A percentile compares a stretch with the other conserved stretches of the same genome.
phyloP scores from a whole-genome alignment of 768 basidiomycete species.

The Gymnopilus dilepis region DNA sequence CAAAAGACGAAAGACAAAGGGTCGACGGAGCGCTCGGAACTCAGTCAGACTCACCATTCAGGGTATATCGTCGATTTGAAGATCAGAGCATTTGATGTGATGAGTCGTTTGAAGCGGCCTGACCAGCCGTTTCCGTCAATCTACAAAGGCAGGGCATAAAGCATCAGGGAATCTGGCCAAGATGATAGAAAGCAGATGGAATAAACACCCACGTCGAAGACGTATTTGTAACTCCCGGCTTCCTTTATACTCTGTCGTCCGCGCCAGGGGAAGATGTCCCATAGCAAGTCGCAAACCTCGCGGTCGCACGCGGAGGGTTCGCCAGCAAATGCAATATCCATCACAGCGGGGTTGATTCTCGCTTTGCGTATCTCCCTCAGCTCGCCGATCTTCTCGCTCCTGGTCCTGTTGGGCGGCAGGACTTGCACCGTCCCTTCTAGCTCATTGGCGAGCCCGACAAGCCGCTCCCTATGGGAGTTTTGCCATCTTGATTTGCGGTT shows the following conservation, averaged over 20 bases:
- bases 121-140: slow-evolving; percentile 75
- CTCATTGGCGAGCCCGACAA: slow-evolving; percentile 50
- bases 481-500: slow-evolving; percentile 48
- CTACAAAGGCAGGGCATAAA: slow-evolving; percentile 30
- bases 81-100: slow-evolving; percentile 64
- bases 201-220: slow-evolving; percentile 53
- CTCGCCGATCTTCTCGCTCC: slow-evolving; percentile 38
- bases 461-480: slow-evolving; percentile 52
- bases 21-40: background rate
- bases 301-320: slow-evolving; percentile 46
- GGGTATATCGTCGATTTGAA: slow-evolving; percentile 78
- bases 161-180: background rate
- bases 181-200: background rate
- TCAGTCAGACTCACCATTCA: slow-evolving; percentile 61
- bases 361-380: slow-evolving; percentile 40
- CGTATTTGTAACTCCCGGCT: slow-evolving; percentile 65
- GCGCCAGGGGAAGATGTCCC: slow-evolving; percentile 55
- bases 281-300: slow-evolving; percentile 47
- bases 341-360: slow-evolving; percentile 54
- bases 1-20: background rate
- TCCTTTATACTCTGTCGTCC: slow-evolving; percentile 47
- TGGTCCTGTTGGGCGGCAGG: slow-evolving; percentile 36
- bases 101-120: slow-evolving; percentile 67
- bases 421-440: slow-evolving; percentile 45
- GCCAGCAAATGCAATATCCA: slow-evolving; percentile 66